A percentile compares a stretch with the other conserved stretches of the same genome.
Conservation (phyloP, 2,329 filamentous ascomycete species). For the Sporothrix inflata region DNA sequence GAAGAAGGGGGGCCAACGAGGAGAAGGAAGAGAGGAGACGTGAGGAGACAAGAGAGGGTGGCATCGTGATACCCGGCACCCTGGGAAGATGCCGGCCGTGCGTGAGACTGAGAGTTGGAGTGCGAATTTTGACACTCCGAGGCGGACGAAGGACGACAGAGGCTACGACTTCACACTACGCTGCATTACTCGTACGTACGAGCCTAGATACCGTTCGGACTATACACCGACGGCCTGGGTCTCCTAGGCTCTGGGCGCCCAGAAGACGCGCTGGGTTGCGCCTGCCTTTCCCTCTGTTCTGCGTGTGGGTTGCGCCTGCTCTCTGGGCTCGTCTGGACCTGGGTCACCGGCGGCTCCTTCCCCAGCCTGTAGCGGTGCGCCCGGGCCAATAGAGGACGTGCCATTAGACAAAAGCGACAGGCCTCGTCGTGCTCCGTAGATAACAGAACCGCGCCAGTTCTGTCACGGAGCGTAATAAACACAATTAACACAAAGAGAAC, state of each 20-base stretch:
- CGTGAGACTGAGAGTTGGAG: slow-evolving; percentile 14
- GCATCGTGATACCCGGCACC: slow-evolving; percentile 17
- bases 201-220: slow-evolving; percentile 14
- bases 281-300: neutral
- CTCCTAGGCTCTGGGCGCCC: neutral
- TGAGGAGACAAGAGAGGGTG: neutral
- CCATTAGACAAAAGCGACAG: slow-evolving; percentile 7
- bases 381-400: slow-evolving; percentile 1
- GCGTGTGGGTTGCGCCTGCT: neutral
- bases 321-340: neutral
- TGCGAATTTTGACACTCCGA: neutral
- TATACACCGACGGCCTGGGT: slow-evolving; percentile 11
- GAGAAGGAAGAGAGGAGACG: neutral
- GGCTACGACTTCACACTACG: neutral
- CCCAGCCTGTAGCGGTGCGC: neutral
- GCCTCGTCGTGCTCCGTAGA: slow-evolving; percentile 12
- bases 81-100: neutral
- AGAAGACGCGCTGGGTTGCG: neutral
- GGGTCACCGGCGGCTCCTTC: neutral
- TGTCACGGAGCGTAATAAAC: neutral
- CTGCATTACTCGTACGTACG: neutral
- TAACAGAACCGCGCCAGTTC: slow-evolving; percentile 5
- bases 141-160: neutral
- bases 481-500: neutral
- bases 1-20: neutral